phyloP scores from a whole-genome alignment of 75 land plant genomes.

The Chamaecyparis obtusa region DNA sequence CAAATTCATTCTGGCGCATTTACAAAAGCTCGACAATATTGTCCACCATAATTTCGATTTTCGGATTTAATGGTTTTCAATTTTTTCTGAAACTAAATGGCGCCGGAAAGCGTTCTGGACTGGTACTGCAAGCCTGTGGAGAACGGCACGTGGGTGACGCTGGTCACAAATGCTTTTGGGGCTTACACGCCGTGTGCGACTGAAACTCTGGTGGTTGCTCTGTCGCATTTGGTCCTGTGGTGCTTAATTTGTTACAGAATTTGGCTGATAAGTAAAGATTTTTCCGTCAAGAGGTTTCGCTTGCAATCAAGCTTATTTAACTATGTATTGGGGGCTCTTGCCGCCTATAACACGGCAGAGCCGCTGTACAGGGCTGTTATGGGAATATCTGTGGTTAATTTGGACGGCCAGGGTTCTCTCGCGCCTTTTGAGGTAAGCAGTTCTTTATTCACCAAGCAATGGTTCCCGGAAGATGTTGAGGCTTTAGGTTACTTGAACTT shows the following conservation, averaged over 20 bases:
- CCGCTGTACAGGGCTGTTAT: slow-evolving; percentile 72
- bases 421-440: slow-evolving; percentile 79
- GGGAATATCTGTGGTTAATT: slow-evolving; percentile 67
- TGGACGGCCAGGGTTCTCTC: slow-evolving; percentile 55
- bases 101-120: not conserved
- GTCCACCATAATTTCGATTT: no score
- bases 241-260: slow-evolving; percentile 56
- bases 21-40: no score
- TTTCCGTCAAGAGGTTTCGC: slow-evolving; percentile 40
- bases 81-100: not conserved
- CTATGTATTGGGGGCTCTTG: slow-evolving; percentile 49
- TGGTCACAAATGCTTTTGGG: slow-evolving; percentile 75
- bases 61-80: no score
- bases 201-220: slow-evolving; percentile 52
- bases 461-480: not conserved
- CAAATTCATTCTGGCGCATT: no score
- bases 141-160: slow-evolving; percentile 59
- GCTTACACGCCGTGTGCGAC: slow-evolving; percentile 84
- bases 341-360: slow-evolving; percentile 63
- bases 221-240: slow-evolving; percentile 69
- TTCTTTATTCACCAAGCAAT: not conserved
- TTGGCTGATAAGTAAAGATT: slow-evolving; percentile 51
- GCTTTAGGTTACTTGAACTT: not conserved
- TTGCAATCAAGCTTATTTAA: slow-evolving; percentile 51
- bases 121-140: slow-evolving; percentile 77